Percentiles rank a stretch among this genome's conserved stretches.
These are phyloP conservation scores for Metschnikowia dekortorum DNA, from an alignment of 805 yeast genomes.

Conservation along the genomic window DNA sequence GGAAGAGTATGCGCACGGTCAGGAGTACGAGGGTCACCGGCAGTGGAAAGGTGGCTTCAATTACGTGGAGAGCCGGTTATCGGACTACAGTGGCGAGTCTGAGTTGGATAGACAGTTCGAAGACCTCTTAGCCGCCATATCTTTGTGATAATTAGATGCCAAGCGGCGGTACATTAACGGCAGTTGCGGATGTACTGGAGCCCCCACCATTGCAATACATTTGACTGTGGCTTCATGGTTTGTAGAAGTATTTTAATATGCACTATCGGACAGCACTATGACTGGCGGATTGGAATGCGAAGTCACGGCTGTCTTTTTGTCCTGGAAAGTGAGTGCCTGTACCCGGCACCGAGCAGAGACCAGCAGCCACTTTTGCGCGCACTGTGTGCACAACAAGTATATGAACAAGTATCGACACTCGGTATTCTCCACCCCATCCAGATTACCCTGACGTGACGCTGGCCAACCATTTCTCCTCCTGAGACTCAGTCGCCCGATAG, in stretches of 20 bases:
- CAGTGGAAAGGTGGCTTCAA: constrained; percentile 15
- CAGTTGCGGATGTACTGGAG: neutral
- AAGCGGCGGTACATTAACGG: neutral
- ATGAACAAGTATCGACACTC: constrained; percentile 3
- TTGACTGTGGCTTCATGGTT: no score
- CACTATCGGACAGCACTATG: no score
- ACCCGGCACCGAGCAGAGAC: neutral
- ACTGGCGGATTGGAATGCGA: no score
- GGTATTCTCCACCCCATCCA: neutral
- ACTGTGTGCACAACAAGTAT: constrained; percentile 2
- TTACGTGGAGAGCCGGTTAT: constrained; percentile 4
- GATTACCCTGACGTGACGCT: neutral
- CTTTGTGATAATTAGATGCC: neutral
- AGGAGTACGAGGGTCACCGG: constrained; percentile 12
- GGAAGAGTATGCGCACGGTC: constrained; percentile 4
- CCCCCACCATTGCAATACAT: no score
- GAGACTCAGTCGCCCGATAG: neutral
- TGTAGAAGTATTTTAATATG: no score
- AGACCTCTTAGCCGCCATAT: constrained; percentile 13
- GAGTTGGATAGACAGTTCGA: constrained; percentile 18
- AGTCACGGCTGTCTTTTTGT: no score
- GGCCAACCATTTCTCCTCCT: neutral
- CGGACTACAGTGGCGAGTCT: constrained; percentile 5
- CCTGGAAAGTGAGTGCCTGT: neutral
- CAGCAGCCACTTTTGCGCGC: constrained; percentile 2